Conservation (phyloP, 73 alveolate species). For the Effrenium voratum region DNA sequence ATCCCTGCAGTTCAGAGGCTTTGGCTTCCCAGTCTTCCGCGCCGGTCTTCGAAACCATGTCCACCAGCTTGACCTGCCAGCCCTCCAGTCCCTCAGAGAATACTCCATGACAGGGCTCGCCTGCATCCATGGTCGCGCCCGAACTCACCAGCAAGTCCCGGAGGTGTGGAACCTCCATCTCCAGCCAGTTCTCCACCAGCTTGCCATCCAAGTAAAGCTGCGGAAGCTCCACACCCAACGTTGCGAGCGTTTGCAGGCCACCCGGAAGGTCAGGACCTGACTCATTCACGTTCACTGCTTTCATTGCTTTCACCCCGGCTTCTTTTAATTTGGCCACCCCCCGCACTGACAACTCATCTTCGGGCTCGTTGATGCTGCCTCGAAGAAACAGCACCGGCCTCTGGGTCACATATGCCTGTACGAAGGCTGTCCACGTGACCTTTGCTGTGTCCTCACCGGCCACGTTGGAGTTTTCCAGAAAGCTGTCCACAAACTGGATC, state of each 20-base stretch:
- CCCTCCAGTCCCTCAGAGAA: conserved; percentile 70
- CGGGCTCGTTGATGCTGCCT: conserved; percentile 48
- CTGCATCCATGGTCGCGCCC: conserved; percentile 41
- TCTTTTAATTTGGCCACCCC: conserved; percentile 49
- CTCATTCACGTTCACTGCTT: conserved; percentile 61
- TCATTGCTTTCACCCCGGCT: conserved; percentile 58
- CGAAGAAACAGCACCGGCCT: conserved; percentile 42
- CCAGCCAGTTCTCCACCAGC: conserved; percentile 54
- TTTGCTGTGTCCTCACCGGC: background rate
- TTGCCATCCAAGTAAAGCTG: conserved; percentile 73
- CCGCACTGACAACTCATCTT: conserved; percentile 18
- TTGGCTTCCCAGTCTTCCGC: conserved; percentile 63
- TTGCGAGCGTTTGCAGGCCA: conserved; percentile 66
- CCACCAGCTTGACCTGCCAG: conserved; percentile 48
- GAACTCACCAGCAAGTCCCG: conserved; percentile 1
- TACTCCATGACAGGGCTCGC: conserved; percentile 82
- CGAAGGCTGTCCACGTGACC: conserved; percentile 72
- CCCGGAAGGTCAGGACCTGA: conserved; percentile 69
- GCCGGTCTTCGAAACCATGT: conserved; percentile 32
- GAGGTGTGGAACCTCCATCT: background rate
- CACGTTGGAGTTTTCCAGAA: conserved; percentile 6
- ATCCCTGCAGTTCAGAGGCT: background rate
- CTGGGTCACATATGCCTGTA: background rate
- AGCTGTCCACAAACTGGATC: conserved; percentile 38
- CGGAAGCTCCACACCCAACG: conserved; percentile 42